Evolutionary conservation across 2,329 filamentous ascomycete species (phyloP).

Genomic region (Remersonia thermophila): DNA sequence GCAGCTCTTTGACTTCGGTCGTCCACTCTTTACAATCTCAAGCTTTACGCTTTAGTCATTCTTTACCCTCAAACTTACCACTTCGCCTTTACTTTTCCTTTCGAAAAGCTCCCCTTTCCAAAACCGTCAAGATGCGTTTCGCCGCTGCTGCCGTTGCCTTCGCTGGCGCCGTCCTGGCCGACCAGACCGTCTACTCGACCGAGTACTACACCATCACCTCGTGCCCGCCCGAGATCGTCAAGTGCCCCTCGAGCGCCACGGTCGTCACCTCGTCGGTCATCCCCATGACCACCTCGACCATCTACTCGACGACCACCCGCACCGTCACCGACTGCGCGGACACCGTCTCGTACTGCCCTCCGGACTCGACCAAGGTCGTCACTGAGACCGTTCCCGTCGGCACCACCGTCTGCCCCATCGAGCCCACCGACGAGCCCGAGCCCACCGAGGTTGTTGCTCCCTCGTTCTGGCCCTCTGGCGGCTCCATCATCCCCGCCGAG

Average conservation of each 20-base stretch:
- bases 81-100: slow-evolving; percentile 11
- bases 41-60: slow-evolving; percentile 21
- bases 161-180: slow-evolving; percentile 21
- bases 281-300: slow-evolving; percentile 32
- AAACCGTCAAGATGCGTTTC: slow-evolving; percentile 49
- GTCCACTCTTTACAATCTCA: slow-evolving; percentile 27
- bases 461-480: slow-evolving; percentile 11
- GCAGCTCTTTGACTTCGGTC: slow-evolving; percentile 29
- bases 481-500: slow-evolving; percentile 17
- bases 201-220: slow-evolving; percentile 50
- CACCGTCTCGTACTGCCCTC: slow-evolving; percentile 51
- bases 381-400: slow-evolving; percentile 28
- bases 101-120: slow-evolving; percentile 14
- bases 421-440: slow-evolving; percentile 3
- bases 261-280: slow-evolving; percentile 19
- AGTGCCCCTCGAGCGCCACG: slow-evolving; percentile 33
- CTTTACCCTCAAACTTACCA: slow-evolving; percentile 14
- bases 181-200: slow-evolving; percentile 42
- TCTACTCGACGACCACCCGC: slow-evolving; percentile 45
- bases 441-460: too few relatives aligned
- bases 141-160: slow-evolving; percentile 35
- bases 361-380: slow-evolving; percentile 26
- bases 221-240: slow-evolving; percentile 39
- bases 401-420: slow-evolving; percentile 32
- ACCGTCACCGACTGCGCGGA: slow-evolving; percentile 51